Base-by-base conservation (phyloP, 345 rosid species). In the Salix brachista region DNA sequence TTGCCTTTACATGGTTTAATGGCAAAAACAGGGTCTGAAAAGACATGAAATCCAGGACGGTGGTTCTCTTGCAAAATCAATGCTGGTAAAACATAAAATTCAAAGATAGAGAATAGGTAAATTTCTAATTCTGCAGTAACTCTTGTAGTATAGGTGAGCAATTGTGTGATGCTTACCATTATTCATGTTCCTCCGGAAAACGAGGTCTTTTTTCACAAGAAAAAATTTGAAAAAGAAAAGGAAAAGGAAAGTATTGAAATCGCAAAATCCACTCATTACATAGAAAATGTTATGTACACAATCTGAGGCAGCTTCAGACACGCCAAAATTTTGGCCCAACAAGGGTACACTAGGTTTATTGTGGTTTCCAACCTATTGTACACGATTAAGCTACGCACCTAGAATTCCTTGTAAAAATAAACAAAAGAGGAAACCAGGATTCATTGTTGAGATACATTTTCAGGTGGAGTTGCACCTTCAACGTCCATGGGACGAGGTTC, bases 401-500 rank as follows among this genome's bases (percentile, higher is more conserved):
- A 50, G n/a, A 19, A 50, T 50, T 19, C 23, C 58, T 19, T 6
- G 23, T 52, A 19, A 11, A 19, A 32, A 32, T 16, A 13, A 6
- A 32, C 18, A 36, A 28, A 48, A 6, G 36, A 37, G 12, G 46
- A 8, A 17, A 39, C 32, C 52, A 39, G 34, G 37, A 23, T 48
- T 26, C 36, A 69, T 73, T 69, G 81, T 58, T 86, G 85, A 10
- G 81, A 26, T 7, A 58, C 46, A 44, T 80, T 82, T 6, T 84
- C 79, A 3, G 87, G 67, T 34, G 77, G 83, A 48, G 74, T 56
- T 46, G 46, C 82, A 14, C 70, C 78, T 72, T 82, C 85, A 17
- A 75, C 19, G 19, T 87, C 86, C 26, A 61, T 25, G 54, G 84
- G 42, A 8, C 82, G 75, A 14, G 81, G 61, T 52, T 84, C 84